Base-by-base conservation (phyloP, 208 protist species). In the Naegleria gruberi region DNA sequence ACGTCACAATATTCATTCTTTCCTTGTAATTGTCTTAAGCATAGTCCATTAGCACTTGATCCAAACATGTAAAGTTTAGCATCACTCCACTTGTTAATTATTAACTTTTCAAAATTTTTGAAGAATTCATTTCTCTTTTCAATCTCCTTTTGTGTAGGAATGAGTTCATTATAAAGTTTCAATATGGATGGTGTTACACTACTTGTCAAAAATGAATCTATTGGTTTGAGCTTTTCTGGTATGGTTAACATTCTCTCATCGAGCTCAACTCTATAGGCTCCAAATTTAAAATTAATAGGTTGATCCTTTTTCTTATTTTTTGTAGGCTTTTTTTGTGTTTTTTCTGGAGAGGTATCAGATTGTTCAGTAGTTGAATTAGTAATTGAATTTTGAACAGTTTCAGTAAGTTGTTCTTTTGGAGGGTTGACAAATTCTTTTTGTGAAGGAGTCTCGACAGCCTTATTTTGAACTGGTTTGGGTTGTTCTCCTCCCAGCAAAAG, bases 121-220 rank as follows among this genome's bases (percentile, higher is more conserved):
- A 87, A 87, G 40, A 47, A 87, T 87, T 55, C n/a, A 34, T 55
- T 43, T 34, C 55, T 87, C 55, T 87, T 87, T 37, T 55, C 43
- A 23, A 87, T 41, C 55, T 87, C 83, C 83, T 87, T 45, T 55
- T 87, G 12, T 40, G 83, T 87, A 12, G 83, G 83, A 19, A 41
- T 5, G 5, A 87, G n/a, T 45, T 87, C 83, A 7, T 77, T 30
- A 77, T 37, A 77, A 8, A 77, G 30, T n/a, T 77, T 77, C 30
- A 77, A 77, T 7, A 77, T 26, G 12, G 65, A 77, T 77, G 26
- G 17, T 6, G 65, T 77, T 37, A 37, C 26, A 19, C 6, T 65
- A 65, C 19, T 65, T 30, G 15, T 19, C 19, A 65, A 23, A 65
- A 65, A 65, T 10, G 15, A 30, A 65, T 65, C 51, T 19, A 65